Base-by-base conservation (phyloP, 2,329 filamentous ascomycete genomes). In the Botrytis sinoallii region DNA sequence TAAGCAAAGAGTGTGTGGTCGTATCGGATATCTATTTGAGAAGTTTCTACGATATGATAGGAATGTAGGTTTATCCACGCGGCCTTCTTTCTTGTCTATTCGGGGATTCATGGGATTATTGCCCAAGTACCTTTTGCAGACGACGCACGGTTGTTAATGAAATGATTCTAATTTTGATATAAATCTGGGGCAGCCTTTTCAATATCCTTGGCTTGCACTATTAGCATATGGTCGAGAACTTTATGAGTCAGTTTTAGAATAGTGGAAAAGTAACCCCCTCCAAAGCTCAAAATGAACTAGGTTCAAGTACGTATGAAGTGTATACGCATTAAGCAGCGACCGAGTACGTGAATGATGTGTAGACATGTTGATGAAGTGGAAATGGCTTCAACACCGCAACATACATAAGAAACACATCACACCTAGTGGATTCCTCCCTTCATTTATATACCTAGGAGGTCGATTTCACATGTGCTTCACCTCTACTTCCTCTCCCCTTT, bases 141-240 rank as follows among this genome's bases (percentile, higher is more conserved):
- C 46, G 2, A 42, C 46, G 70, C 59, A 71, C 69, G 57, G 69
- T 35, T 64, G 42, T 32, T 48, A 32, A 40, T 55, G 25, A 29
- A 52, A 22, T 29, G 59, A 40, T 64, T 55, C 38, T 66, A 65
- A 65, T 66, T 46, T 66, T 29, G 46, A 68, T 46, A 46, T 66
- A 57, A 38, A 57, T 32, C 70, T 65, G 70, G 70, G 70, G 59
- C 70, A 65, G 60, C 42, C 32, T 71, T 42, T 29, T 40, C 42
- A 38, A 64, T 60, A 71, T 38, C 57, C 59, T 71, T 71, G 70
- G 46, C 70, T 55, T 29, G 10, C 64, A 38, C 25, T 10, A 32
- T 71, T 66, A 44, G 46, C 42, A 63, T 44, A 57, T 57, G 70
- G 70, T 72, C 64, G 71, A 72, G 71, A 72, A 72, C 64, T 52